Evolutionary conservation across 2,329 filamentous ascomycete species (phyloP).

Genomic region (Pseudocercospora fijiensis): DNA sequence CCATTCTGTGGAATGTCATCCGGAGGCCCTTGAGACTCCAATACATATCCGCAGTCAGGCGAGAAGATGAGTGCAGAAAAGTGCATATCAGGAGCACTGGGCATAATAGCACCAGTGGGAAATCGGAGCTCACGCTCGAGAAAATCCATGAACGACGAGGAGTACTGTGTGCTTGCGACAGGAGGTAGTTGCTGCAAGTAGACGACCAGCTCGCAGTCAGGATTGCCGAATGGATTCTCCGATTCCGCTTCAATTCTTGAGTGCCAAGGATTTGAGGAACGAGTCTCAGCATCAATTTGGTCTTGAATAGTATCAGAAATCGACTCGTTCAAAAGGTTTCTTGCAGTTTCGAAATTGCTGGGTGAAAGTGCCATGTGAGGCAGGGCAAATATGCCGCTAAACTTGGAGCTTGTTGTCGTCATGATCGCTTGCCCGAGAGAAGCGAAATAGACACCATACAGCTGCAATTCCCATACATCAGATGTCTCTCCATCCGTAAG

Average conservation of each 20-base stretch:
- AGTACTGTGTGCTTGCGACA: conserved; percentile 30
- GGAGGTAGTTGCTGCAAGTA: conserved; percentile 67
- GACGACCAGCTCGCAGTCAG: conserved; percentile 85
- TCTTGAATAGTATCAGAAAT: conserved; percentile 65
- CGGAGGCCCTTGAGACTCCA: conserved; percentile 61
- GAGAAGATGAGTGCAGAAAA: conserved; percentile 64
- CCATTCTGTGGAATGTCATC: conserved; percentile 52
- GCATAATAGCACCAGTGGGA: conserved; percentile 57
- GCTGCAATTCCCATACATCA: conserved; percentile 73
- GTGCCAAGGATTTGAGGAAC: conserved; percentile 67
- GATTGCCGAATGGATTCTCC: conserved; percentile 60
- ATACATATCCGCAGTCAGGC: conserved; percentile 65
- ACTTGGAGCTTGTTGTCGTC: conserved; percentile 87
- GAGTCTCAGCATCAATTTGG: conserved; percentile 60
- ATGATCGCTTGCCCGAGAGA: conserved; percentile 76
- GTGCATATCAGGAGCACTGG: conserved; percentile 51
- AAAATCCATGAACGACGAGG: conserved; percentile 44
- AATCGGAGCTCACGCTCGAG: conserved; percentile 61
- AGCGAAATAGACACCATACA: conserved; percentile 85
- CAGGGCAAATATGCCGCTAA: conserved; percentile 83
- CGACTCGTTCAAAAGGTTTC: conserved; percentile 68
- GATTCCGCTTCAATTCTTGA: conserved; percentile 62
- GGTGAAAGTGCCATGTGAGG: conserved; percentile 73
- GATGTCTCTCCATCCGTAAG: conserved; percentile 71
- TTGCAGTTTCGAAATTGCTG: conserved; percentile 49